A percentile compares a stretch with the other conserved stretches of the same genome.
Conservation (phyloP, 2,329 filamentous ascomycete species). For the Clarireedia paspali region DNA sequence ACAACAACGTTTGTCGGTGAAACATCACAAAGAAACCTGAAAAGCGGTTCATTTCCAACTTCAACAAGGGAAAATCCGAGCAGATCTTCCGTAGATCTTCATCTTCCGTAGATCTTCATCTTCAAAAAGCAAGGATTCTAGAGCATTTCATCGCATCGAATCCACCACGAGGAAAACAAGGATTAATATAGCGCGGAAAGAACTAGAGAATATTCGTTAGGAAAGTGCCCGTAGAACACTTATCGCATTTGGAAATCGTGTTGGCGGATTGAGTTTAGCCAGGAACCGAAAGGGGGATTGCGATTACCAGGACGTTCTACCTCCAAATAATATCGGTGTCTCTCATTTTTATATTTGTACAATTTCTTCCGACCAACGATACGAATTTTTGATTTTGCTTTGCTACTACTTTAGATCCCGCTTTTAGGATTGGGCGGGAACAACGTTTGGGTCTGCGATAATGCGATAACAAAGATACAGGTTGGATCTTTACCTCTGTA, state of each 20-base stretch:
- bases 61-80: not conserved
- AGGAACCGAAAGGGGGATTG: not conserved
- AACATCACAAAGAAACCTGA: too few species aligned
- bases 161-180: not conserved
- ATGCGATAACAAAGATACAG: conserved; percentile 5
- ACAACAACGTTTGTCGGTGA: too few species aligned
- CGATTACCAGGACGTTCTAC: not conserved
- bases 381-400: not conserved
- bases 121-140: not conserved
- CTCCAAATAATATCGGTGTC: not conserved
- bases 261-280: not conserved
- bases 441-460: not conserved
- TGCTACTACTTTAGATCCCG: not conserved
- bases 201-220: not conserved
- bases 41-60: not conserved
- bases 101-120: not conserved
- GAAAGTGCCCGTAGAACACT: not conserved
- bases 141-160: not conserved
- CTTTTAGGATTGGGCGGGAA: not conserved
- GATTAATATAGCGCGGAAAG: not conserved
- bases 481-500: not conserved
- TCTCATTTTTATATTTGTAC: not conserved
- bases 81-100: not conserved
- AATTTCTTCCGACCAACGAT: not conserved
- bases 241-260: not conserved